Percentiles rank a stretch among this genome's conserved stretches.
These are phyloP conservation scores for Phyllosticta citriasiana DNA, from an alignment of 2,329 filamentous ascomycete genomes.

Conservation along the genomic window DNA sequence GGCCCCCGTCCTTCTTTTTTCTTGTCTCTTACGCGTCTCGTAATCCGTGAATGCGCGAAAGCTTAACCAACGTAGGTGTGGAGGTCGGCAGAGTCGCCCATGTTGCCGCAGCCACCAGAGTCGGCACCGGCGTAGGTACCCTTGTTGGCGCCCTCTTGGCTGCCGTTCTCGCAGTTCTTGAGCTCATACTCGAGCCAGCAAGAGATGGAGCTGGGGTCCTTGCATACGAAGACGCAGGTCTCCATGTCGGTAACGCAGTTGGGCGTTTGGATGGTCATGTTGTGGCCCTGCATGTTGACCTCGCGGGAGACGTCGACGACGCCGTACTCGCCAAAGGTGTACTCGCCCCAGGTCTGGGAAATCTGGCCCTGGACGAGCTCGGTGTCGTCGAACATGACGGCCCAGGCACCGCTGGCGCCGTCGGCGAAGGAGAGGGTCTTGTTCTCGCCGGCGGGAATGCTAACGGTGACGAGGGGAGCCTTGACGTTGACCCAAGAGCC, in stretches of 20 bases:
- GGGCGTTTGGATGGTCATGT: constrained; percentile 28
- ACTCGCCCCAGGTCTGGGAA: constrained; percentile 37
- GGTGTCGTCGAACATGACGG: constrained; percentile 27
- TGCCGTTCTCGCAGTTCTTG: constrained; percentile 13
- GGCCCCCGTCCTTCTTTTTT: not conserved
- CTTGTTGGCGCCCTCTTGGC: constrained; percentile 8
- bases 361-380: constrained; percentile 29
- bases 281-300: constrained; percentile 35
- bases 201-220: constrained; percentile 17
- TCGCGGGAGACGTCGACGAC: constrained; percentile 35
- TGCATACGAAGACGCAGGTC: constrained; percentile 36
- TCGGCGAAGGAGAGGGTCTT: constrained; percentile 30
- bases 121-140: constrained; percentile 11
- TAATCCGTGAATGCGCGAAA: not conserved
- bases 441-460: constrained; percentile 26
- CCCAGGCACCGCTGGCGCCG: constrained; percentile 31
- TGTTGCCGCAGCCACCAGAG: constrained; percentile 11
- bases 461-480: constrained; percentile 28
- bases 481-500: constrained; percentile 27
- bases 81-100: constrained; percentile 7
- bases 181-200: constrained; percentile 20
- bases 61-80: constrained; percentile 9
- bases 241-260: constrained; percentile 34
- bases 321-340: constrained; percentile 29
- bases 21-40: not conserved